Conservation (phyloP, 2,329 filamentous ascomycete species). For the Alternaria sp. region DNA sequence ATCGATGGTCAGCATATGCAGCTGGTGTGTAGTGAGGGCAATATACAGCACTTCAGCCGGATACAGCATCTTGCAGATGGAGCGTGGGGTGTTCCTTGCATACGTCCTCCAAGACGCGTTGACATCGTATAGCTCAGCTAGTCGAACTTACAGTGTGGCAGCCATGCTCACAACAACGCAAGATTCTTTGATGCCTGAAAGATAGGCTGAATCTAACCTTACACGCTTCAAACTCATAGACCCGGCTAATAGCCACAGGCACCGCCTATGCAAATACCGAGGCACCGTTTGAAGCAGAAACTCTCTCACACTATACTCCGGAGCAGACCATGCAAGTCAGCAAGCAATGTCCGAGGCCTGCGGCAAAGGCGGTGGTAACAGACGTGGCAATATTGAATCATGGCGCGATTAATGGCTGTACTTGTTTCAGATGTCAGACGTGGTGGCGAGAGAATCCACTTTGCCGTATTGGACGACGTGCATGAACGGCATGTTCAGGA, state of each 20-base stretch:
- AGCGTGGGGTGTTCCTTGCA: neutral
- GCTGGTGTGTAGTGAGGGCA: neutral
- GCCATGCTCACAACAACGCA: neutral
- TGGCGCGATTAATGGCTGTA: neutral
- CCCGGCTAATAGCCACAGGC: slow-evolving; percentile 4
- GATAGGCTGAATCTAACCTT: slow-evolving; percentile 4
- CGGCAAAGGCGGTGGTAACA: neutral
- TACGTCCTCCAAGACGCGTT: neutral
- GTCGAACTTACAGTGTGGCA: slow-evolving; percentile 4
- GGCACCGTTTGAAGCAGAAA: neutral
- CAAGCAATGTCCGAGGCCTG: slow-evolving; percentile 5
- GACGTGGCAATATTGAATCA: slow-evolving; percentile 1
- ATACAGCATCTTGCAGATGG: neutral
- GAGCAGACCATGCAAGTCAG: slow-evolving; percentile 1
- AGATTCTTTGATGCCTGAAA: neutral
- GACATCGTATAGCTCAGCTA: neutral
- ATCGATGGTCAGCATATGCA: neutral
- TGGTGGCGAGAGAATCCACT: slow-evolving; percentile 5
- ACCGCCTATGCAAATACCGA: neutral
- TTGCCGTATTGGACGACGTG: slow-evolving; percentile 9
- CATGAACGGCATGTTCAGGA: slow-evolving; percentile 15
- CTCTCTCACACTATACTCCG: neutral
- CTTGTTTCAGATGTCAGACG: slow-evolving; percentile 12
- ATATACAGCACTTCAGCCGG: slow-evolving; percentile 1
- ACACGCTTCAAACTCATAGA: neutral